Evolutionary conservation across 768 basidiomycete species (phyloP), one percentile per base, ranked within the genome.

Genomic region (Gautieria morchelliformis): DNA sequence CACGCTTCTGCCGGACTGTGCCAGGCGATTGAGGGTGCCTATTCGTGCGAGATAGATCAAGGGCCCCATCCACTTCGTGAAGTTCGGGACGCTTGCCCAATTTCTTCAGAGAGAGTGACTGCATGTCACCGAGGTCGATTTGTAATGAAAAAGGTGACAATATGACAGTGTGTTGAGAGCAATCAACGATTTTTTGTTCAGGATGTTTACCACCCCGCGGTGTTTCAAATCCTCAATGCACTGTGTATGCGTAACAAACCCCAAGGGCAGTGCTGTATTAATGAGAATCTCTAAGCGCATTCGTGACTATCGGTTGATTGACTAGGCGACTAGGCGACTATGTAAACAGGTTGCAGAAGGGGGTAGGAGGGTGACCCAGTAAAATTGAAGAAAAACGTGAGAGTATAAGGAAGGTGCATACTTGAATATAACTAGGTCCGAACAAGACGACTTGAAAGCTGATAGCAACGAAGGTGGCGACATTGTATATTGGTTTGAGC

Each of bases 1-100:
- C 84, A 68, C 91, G 84, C 71, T 86, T 87, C 70, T 83, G 84
- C 12, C 35, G 35, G 9, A 32, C 32, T 10, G 30, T 35, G 35
- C 46, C 46, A 37, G 51, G 51, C 10, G 51, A 52, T n/a, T 37
- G 32, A 24, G 51, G 30, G 37, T 8, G 33, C 37, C n/a, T 27
- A n/a, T 14, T 39, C 24, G 51, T 52, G 17, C 20, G 19, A 33
- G 33, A 4, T 24, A 40, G 7, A 30, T 49, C 32, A 17, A 35
- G 24, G 5, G 27, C 35, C 33, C 17, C 37, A 52, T 52, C 51
- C 51, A 52, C 37, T n/a, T 52, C 51, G 51, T 37, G 30, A 12
- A 35, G 37, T 22, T 35, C 33, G 35, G 51, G 51, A 24, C 51
- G 51, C 37, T 52, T 52, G 33, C 51, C 51, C 37, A 52, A 24